Evolutionary conservation across 345 rosid genomes (phyloP), one percentile per base, ranked within the genome.

Genomic region (Syzygium jambos): DNA sequence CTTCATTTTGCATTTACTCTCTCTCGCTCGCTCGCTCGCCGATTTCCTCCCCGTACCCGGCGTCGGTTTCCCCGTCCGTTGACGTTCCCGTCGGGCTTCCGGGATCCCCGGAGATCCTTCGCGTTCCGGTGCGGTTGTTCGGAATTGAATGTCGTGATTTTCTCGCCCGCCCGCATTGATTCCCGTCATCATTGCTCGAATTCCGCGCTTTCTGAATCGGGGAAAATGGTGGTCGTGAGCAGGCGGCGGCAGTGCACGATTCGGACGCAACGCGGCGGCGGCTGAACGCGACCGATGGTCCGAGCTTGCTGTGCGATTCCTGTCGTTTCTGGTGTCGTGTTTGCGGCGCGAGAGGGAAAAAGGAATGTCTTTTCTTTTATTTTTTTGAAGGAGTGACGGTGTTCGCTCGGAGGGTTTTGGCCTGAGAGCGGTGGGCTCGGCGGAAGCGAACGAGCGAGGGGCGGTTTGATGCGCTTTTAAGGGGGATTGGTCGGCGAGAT

Each of bases 401-500:
- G 41, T 34, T 73, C 38, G 27, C 80, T 30, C 30, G 13, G 78
- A 8, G 59, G 7, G 59, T 55, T 55, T 21, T 11, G 4, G 11
- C 2, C 43, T 21, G 78, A 68, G 27, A 19, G 49, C 25, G 49
- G 80, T 73, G 13, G 25, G 11, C 2, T 34, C 25, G 82, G 49
- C 49, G 46, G 7, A 12, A 56, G 63, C 12, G n/a, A 55, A 55
- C 11, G 11, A 34, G 78, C 13, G 46, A 34, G 43, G 78, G 43
- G 78, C 25, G 7, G 82, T 73, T 38, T 34, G 49, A 34, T 73
- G 80, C 25, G 46, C 46, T 43, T 59, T 59, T 19, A 7, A n/a
- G 9, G 12, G 55, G 52, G 38, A 86, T 59, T 21, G 13, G 59
- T 88, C 83, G 88, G 88, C 87, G 92, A 85, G 88, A 83, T 56